Base-by-base conservation (phyloP, 352 stramenopile species). In the Phytophthora meadii region DNA sequence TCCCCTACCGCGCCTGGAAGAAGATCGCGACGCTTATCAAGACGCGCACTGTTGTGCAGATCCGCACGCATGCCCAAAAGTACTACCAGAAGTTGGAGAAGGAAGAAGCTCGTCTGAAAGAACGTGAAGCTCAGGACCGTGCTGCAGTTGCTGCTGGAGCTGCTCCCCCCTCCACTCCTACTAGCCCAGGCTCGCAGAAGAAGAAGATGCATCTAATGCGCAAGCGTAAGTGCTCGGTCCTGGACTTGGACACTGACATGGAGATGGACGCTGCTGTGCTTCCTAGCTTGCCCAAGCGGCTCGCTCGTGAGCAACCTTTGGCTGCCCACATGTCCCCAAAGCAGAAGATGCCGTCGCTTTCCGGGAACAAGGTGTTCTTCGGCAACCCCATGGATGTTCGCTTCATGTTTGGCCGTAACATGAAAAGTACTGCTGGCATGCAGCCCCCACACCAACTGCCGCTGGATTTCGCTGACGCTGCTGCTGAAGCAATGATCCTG, bases 1-100 rank as follows among this genome's bases (percentile, higher is more conserved):
- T 94, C 61, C 85, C 85, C 32, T 94, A 94, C 61, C 83, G 85
- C 25, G 88, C 86, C 12, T 96, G 88, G 88, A 96, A 96, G 78
- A 94, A 96, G 74, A 99, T 99, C 19, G 90, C 92, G 22, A 87
- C 84, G 42, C 80, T 95, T 24, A 98, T 99, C 76, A 95, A 96
- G 63, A 98, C 95, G 22, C 81, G 97, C 54, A 98, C 92, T 6
- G 86, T 96, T 39, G 88, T 96, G 55, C 88, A 96, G 76, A 96
- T 96, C 64, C 88, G 88, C 46, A 96, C 88, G 5, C 88, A 96
- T 46, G 88, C 88, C 19, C 88, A 96, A 45, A 96, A 96, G 73
- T 96, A 96, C 72, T 94, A 94, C 65, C 88, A 96, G 65, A 96
- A 96, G 72, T 72, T 94, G 11, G 87, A 92, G 73, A 96, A 96